A percentile compares a stretch with the other conserved stretches of the same genome.
These are phyloP conservation scores for Trametes pubescens DNA, from an alignment of 1,284 basidiomycete species.

Conservation along the genomic window DNA sequence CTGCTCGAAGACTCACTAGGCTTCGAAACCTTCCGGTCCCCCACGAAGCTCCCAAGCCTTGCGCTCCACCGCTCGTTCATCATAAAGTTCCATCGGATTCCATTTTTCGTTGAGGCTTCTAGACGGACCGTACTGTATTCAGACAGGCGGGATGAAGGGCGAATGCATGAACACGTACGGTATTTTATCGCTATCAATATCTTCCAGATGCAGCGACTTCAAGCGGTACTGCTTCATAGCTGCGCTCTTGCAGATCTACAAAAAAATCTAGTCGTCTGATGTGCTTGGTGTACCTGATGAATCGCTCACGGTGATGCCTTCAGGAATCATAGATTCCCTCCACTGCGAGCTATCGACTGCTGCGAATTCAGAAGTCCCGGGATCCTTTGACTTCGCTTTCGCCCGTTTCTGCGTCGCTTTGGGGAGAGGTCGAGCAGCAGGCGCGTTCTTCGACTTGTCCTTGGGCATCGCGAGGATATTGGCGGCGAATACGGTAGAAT, in stretches of 20 bases:
- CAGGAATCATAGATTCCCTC: not conserved
- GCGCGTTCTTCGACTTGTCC: no score
- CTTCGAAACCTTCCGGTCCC: not conserved
- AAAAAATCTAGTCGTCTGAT: no score
- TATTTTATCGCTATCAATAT: not conserved
- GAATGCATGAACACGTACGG: not conserved
- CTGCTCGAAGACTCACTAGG: not conserved
- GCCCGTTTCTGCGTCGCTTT: not conserved
- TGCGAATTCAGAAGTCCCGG: not conserved
- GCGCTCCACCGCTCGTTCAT: conserved; percentile 1
- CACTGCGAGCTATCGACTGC: not conserved
- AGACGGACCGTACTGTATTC: not conserved
- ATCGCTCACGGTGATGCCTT: not conserved
- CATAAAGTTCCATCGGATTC: conserved; percentile 1
- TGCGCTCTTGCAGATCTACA: not conserved
- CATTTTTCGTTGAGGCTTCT: no score
- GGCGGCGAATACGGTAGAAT: no score
- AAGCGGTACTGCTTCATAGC: conserved; percentile 2
- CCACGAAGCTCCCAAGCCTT: conserved; percentile 5
- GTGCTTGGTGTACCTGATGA: not conserved
- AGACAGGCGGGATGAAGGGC: not conserved
- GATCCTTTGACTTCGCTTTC: not conserved
- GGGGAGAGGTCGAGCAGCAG: no score
- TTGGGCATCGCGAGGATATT: no score
- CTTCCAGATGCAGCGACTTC: not conserved